Base-by-base conservation (phyloP, 176 grass and related monocot species). In the Aegilops longissima region DNA sequence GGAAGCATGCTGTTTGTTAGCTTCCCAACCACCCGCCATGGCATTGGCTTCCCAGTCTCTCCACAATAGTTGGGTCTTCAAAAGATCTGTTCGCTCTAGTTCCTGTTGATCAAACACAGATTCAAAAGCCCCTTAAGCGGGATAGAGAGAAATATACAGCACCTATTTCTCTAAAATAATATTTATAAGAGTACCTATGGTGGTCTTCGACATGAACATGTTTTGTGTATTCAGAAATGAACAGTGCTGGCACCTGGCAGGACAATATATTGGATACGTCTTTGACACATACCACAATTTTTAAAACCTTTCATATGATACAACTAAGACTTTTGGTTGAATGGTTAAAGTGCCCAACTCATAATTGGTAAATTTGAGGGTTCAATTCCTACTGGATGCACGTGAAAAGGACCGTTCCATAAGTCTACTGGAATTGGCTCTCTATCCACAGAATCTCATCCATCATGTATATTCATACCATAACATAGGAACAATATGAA, bases 1-100 rank as follows among this genome's bases (percentile, higher is more conserved):
- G 82, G 90, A 80, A 98, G 93, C 77, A 83, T 93, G 81, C 6
- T 94, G 25, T 98, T 98, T 88, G 88, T 92, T 80, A 86, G 83
- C 52, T 95, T 98, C 82, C 91, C 92, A 61, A 91, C 93, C 40
- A 92, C 88, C n/a, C 78, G 71, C 27, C 88, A 94, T 83, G 82
- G 88, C 65, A 92, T 98, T 34, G 92, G 93, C 66, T 95, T 85
- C 78, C 85, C 90, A 17, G 73, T 94, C 11, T 85, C 87, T 72
- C 85, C 81, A 78, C 61, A 83, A 3, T 91, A 86, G 89, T 21
- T 11, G 63, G 54, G 58, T 36, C 77, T 73, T 82, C 56, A 77
- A 66, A 61, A 59, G 6, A 25, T 34, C 70, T 73, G 54, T n/a
- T 71, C 0, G 17, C 34, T 61, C 69, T 70, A 29, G 54, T 86